phyloP scores from a whole-genome alignment of 2,329 filamentous ascomycete genomes.

The Neoscytalidium dimidiatum region DNA sequence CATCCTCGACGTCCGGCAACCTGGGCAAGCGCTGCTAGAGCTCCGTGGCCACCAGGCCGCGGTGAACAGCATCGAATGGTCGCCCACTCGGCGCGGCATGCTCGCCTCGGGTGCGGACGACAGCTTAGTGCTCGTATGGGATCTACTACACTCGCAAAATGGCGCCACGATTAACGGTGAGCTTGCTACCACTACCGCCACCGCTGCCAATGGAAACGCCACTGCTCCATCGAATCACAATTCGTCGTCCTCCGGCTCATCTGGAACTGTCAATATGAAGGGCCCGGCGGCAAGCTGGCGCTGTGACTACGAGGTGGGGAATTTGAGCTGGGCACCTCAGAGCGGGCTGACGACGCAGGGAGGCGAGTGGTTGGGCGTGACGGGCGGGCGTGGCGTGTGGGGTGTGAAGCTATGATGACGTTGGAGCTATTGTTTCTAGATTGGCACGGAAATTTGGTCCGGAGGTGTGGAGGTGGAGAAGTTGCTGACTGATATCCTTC shows the following conservation, averaged over 20 bases:
- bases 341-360: constrained; percentile 66
- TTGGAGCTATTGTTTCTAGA: too few relatives aligned
- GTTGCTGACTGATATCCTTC: not conserved
- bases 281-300: constrained; percentile 77
- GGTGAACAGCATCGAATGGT: constrained; percentile 96
- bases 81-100: constrained; percentile 79
- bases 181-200: constrained; percentile 24
- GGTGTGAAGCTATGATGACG: constrained; percentile 58
- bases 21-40: constrained; percentile 91
- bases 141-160: constrained; percentile 72
- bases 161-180: constrained; percentile 51
- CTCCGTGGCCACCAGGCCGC: constrained; percentile 83
- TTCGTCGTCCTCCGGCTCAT: constrained; percentile 33
- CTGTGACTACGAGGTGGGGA: constrained; percentile 84
- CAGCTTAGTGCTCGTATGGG: constrained; percentile 89
- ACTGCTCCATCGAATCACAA: constrained; percentile 26
- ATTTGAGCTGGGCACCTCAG: constrained; percentile 81
- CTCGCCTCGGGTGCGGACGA: constrained; percentile 92
- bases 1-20: constrained; percentile 93
- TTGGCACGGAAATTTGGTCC: not conserved
- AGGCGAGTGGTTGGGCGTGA: constrained; percentile 83
- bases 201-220: constrained; percentile 27
- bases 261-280: constrained; percentile 57
- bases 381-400: constrained; percentile 79
- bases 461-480: not conserved